These are phyloP conservation scores for Phytopythium mirpurense DNA, from an alignment of 352 stramenopile genomes.

Conservation along the genomic window DNA sequence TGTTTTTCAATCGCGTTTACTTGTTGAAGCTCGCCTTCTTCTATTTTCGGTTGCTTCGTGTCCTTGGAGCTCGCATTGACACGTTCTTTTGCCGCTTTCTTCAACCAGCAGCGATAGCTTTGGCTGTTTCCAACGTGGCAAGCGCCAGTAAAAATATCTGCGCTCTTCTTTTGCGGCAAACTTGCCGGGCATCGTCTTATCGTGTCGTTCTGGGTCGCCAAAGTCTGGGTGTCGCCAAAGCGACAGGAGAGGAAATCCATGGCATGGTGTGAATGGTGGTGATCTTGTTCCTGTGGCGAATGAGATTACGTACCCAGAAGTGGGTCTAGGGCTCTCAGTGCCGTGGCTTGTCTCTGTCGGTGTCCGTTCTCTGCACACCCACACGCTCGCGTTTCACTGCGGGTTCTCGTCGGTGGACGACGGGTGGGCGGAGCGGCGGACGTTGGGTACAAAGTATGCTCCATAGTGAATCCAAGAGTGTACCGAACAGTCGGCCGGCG, in stretches of 20 bases:
- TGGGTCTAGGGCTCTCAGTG: background rate
- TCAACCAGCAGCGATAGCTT: background rate
- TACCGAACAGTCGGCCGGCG: background rate
- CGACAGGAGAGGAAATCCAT: background rate
- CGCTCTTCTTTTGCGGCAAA: too few species aligned
- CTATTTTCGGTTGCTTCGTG: background rate
- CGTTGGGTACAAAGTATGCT: background rate
- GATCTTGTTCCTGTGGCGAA: background rate
- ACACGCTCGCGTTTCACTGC: background rate
- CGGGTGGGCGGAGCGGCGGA: background rate
- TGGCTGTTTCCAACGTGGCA: background rate
- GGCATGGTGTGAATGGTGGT: background rate
- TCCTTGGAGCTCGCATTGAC: background rate
- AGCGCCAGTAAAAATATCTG: too few species aligned
- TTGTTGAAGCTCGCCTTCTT: conserved; percentile 5
- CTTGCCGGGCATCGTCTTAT: background rate
- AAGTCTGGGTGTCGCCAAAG: too few species aligned
- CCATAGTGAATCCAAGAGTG: conserved; percentile 4
- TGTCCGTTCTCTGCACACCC: conserved; percentile 8
- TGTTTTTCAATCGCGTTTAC: too few species aligned
- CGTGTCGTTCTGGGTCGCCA: background rate
- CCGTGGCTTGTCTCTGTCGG: conserved; percentile 3
- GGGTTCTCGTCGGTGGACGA: conserved; percentile 5
- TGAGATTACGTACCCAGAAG: conserved; percentile 1
- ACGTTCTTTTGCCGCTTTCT: background rate